These are phyloP conservation scores for Jatropha multifida DNA, from an alignment of 441 rosid species.

Conservation along the genomic window DNA sequence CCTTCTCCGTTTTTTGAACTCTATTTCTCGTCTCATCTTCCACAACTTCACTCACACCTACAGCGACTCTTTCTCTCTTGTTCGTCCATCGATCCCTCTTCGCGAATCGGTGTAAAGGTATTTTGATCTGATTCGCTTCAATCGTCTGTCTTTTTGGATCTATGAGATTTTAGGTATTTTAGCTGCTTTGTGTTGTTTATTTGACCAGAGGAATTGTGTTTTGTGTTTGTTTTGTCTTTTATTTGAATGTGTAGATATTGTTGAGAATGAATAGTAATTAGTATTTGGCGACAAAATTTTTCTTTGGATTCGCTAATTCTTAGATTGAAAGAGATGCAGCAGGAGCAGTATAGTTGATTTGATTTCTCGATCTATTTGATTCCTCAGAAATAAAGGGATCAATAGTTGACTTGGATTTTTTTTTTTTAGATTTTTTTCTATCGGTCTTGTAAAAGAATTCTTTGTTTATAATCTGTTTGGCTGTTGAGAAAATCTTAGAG, in stretches of 20 bases:
- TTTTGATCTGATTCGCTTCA: not conserved
- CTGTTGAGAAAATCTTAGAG: not conserved
- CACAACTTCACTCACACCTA: not conserved
- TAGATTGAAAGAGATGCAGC: not conserved
- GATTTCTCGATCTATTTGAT: not conserved
- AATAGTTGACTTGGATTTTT: not conserved
- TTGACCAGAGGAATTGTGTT: not conserved
- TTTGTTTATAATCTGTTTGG: not conserved
- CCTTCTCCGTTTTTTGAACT: not conserved
- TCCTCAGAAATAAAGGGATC: not conserved
- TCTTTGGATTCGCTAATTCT: not conserved
- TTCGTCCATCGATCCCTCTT: not conserved
- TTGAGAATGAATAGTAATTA: not conserved
- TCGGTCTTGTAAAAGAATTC: not conserved
- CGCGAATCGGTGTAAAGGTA: too few species aligned
- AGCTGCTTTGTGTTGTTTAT: conserved; percentile 1
- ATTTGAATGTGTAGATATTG: conserved; percentile 18
- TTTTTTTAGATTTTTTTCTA: too few species aligned
- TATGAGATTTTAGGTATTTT: conserved; percentile 5
- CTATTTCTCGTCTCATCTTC: not conserved
- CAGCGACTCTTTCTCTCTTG: not conserved
- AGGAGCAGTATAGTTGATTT: not conserved
- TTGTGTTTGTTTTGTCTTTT: not conserved
- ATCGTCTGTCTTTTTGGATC: conserved; percentile 25
- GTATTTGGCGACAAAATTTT: too few species aligned